Evolutionary conservation across 2,329 filamentous ascomycete species (phyloP).

Genomic region (Ophiosphaerella herpotricha): DNA sequence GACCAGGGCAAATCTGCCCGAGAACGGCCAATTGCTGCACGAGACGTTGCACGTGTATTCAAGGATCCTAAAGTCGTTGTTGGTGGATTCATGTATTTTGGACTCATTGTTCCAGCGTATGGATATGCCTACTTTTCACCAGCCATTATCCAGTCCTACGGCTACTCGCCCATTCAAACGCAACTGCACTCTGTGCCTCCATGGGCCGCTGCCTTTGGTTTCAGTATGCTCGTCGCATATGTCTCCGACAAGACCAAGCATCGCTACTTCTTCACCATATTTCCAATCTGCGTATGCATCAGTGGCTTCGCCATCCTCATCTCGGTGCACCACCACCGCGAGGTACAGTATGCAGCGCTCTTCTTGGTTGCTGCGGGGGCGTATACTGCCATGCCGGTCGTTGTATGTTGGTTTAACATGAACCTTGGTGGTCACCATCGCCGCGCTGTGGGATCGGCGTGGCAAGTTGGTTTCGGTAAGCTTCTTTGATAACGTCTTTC

Average conservation of each 20-base stretch:
- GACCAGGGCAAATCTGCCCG: slow-evolving; percentile 55
- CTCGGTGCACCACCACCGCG: slow-evolving; percentile 67
- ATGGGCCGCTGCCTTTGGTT: slow-evolving; percentile 75
- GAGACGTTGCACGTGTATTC: slow-evolving; percentile 53
- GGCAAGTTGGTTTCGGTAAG: slow-evolving; percentile 54
- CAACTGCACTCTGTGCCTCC: slow-evolving; percentile 61
- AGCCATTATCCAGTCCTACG: slow-evolving; percentile 54
- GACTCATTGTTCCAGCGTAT: slow-evolving; percentile 48
- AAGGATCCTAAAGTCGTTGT: slow-evolving; percentile 56
- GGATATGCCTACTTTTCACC: slow-evolving; percentile 55
- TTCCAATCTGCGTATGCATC: slow-evolving; percentile 71
- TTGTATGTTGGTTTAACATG: slow-evolving; percentile 63
- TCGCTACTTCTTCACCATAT: slow-evolving; percentile 73
- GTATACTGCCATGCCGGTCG: slow-evolving; percentile 88
- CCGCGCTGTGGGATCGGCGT: slow-evolving; percentile 54
- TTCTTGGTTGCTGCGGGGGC: slow-evolving; percentile 81
- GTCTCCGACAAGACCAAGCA: slow-evolving; percentile 73
- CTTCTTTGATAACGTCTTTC: no score
- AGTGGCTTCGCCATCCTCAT: slow-evolving; percentile 77
- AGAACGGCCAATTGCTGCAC: slow-evolving; percentile 50
- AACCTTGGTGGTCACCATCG: slow-evolving; percentile 59
- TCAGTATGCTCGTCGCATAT: slow-evolving; percentile 75
- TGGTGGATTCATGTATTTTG: slow-evolving; percentile 59
- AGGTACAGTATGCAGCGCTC: slow-evolving; percentile 75
- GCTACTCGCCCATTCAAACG: slow-evolving; percentile 58